These are phyloP conservation scores for Schrenkiella parvula DNA, from an alignment of 345 rosid species.

Conservation along the genomic window DNA sequence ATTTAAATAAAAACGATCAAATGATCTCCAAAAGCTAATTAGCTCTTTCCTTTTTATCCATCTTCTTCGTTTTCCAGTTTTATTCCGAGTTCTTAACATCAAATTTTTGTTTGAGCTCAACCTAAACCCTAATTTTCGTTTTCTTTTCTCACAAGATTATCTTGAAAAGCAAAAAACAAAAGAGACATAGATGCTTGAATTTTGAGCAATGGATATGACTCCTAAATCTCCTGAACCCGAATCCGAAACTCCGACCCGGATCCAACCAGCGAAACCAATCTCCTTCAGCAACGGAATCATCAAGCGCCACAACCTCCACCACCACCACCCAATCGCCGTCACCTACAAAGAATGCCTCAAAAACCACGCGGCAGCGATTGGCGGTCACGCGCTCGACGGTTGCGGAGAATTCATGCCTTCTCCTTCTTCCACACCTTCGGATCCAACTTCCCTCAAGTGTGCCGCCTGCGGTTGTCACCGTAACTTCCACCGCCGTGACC, in stretches of 20 bases:
- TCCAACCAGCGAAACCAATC: constrained; percentile 54
- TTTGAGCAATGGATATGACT: constrained; percentile 36
- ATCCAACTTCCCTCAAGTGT: constrained; percentile 74
- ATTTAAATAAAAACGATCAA: neutral
- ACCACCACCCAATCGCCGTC: constrained; percentile 25
- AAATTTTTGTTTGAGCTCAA: neutral
- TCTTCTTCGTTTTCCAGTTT: neutral
- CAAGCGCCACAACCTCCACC: constrained; percentile 50
- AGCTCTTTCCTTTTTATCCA: constrained; percentile 13
- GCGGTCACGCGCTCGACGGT: constrained; percentile 76
- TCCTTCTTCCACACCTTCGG: constrained; percentile 35
- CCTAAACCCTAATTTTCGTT: constrained; percentile 16
- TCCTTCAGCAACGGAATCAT: constrained; percentile 67
- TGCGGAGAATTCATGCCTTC: constrained; percentile 89
- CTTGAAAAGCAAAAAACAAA: neutral
- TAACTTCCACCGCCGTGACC: constrained; percentile 74
- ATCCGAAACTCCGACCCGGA: constrained; percentile 56
- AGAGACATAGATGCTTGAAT: neutral
- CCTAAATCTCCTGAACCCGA: constrained; percentile 58
- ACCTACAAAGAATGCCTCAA: constrained; percentile 67
- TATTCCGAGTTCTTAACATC: neutral
- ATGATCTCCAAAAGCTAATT: constrained; percentile 12
- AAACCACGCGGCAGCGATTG: constrained; percentile 76
- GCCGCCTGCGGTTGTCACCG: constrained; percentile 92
- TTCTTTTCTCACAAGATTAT: neutral